Percentiles rank a stretch among this genome's conserved stretches.
phyloP scores from a whole-genome alignment of 768 basidiomycete genomes.

The Auricularia sp. region DNA sequence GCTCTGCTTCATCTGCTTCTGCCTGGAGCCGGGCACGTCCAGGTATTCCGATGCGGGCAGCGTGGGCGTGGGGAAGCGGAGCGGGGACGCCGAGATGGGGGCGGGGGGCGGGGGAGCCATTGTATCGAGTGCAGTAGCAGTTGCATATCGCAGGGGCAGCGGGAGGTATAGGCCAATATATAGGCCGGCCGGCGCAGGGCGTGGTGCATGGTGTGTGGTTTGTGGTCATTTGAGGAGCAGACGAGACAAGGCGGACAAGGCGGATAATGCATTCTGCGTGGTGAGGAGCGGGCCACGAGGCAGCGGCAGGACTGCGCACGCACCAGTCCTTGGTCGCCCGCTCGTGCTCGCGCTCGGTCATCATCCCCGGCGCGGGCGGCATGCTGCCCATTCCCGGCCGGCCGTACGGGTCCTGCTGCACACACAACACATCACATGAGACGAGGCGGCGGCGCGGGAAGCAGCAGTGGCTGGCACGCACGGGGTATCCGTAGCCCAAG shows the following conservation, averaged over 20 bases:
- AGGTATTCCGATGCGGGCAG: conserved; percentile 1
- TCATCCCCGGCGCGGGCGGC: not conserved
- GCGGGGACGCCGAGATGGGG: not conserved
- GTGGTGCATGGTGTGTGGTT: no score
- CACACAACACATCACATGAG: no score
- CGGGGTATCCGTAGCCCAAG: no score
- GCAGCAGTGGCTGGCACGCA: no score
- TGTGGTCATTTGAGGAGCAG: no score
- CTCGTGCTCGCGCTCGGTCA: conserved; percentile 6
- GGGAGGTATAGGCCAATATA: no score
- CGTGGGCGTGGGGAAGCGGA: not conserved
- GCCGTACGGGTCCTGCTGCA: not conserved
- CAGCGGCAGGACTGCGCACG: not conserved
- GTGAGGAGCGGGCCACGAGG: not conserved
- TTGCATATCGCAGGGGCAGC: no score
- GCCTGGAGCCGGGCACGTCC: not conserved
- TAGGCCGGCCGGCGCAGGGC: no score
- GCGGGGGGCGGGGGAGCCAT: not conserved
- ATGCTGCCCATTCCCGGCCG: not conserved
- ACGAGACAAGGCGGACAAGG: no score
- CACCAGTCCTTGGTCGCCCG: conserved; percentile 5
- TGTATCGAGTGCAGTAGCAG: no score
- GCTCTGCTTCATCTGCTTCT: conserved; percentile 2
- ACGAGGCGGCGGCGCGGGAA: no score
- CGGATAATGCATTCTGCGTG: no score